phyloP scores from a whole-genome alignment of 768 basidiomycete genomes.

The Calocybe cyanea region DNA sequence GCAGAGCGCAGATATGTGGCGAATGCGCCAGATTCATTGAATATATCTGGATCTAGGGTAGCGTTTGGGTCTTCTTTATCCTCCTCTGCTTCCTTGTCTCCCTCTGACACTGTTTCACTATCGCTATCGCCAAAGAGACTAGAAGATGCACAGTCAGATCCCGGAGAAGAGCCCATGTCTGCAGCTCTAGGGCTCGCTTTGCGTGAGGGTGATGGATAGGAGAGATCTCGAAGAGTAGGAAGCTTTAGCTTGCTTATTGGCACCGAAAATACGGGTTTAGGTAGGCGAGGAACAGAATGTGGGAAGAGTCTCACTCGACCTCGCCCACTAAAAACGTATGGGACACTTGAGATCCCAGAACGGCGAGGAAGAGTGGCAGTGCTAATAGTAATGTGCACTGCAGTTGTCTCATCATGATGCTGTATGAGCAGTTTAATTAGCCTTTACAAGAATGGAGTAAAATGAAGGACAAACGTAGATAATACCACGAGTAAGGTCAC shows the following conservation, averaged over 20 bases:
- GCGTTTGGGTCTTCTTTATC: slow-evolving; percentile 17
- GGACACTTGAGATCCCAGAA: slow-evolving; percentile 57
- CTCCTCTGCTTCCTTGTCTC: slow-evolving; percentile 21
- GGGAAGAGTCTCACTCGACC: slow-evolving; percentile 39
- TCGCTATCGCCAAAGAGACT: slow-evolving; percentile 13
- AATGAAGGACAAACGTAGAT: slow-evolving; percentile 50
- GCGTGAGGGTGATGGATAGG: slow-evolving; percentile 1
- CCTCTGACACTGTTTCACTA: slow-evolving; percentile 12
- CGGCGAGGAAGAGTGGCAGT: slow-evolving; percentile 46
- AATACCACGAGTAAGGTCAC: slow-evolving; percentile 42
- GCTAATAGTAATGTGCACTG: slow-evolving; percentile 64
- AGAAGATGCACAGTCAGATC: slow-evolving; percentile 18
- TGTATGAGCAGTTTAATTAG: slow-evolving; percentile 20
- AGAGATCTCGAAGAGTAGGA: too few species aligned
- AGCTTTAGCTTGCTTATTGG: slow-evolving; percentile 12
- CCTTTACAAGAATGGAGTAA: not conserved
- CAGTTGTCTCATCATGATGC: slow-evolving; percentile 50
- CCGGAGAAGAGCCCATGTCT: slow-evolving; percentile 11
- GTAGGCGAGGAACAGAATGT: slow-evolving; percentile 12
- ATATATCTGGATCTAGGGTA: slow-evolving; percentile 8
- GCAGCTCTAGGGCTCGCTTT: slow-evolving; percentile 1
- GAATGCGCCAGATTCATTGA: slow-evolving; percentile 16
- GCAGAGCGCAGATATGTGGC: slow-evolving; percentile 17
- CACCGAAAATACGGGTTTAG: slow-evolving; percentile 17
- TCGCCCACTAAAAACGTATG: slow-evolving; percentile 54